These are phyloP conservation scores for Coniochaeta prunicola DNA, from an alignment of 2,329 filamentous ascomycete species.

Conservation along the genomic window DNA sequence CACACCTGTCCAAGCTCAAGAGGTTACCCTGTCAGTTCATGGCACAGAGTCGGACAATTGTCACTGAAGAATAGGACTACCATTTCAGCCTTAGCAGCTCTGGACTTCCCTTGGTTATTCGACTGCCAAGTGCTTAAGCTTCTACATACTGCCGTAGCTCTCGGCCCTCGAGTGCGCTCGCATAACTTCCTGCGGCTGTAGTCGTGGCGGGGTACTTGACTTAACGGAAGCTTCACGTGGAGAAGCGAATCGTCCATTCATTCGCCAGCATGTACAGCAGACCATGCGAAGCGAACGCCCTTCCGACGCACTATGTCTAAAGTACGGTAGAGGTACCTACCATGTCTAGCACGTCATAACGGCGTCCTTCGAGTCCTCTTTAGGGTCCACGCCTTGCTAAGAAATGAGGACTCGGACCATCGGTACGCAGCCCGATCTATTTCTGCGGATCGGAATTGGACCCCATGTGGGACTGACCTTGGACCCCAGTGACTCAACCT, in stretches of 20 bases:
- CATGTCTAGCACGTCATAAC: not conserved
- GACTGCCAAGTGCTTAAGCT: too few relatives aligned
- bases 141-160: too few relatives aligned
- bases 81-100: too few relatives aligned
- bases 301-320: too few relatives aligned
- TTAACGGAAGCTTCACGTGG: not conserved
- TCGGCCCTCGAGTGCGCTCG: not conserved
- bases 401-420: not conserved
- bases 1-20: too few relatives aligned
- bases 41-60: too few relatives aligned
- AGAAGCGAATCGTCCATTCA: not conserved
- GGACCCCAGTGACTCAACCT: not conserved
- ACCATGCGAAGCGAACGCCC: too few relatives aligned
- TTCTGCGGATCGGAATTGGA: not conserved
- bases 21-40: too few relatives aligned
- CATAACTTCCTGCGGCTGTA: not conserved
- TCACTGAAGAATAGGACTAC: too few relatives aligned
- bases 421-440: not conserved
- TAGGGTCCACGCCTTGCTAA: not conserved
- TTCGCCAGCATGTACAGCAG: not conserved
- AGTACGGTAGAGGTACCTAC: too few relatives aligned
- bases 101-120: too few relatives aligned
- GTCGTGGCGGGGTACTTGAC: not conserved
- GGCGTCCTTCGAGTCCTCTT: not conserved
- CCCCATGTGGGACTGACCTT: not conserved